These are phyloP conservation scores for Xerocomus amazonicus DNA, from an alignment of 1,284 basidiomycete genomes.

Conservation along the genomic window DNA sequence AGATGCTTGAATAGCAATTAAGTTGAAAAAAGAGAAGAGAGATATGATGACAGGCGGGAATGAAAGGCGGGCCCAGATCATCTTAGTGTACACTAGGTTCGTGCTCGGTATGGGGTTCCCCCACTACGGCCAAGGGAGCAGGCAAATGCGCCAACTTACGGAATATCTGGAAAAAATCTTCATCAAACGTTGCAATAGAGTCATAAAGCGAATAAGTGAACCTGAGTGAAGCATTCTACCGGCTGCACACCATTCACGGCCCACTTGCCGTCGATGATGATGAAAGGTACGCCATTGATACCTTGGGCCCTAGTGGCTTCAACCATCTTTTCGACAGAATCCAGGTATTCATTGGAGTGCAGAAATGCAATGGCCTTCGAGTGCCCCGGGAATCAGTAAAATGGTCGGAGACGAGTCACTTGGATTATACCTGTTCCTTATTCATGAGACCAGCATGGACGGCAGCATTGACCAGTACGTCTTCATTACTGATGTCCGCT, in stretches of 20 bases:
- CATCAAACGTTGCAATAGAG: neutral
- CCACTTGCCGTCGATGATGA: slow-evolving; percentile 76
- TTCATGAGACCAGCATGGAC: slow-evolving; percentile 54
- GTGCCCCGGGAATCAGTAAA: neutral
- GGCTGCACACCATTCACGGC: slow-evolving; percentile 73
- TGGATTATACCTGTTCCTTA: slow-evolving; percentile 48
- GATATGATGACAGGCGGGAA: too few species aligned
- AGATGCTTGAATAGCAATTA: too few species aligned
- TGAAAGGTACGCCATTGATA: slow-evolving; percentile 76
- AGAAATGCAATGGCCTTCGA: slow-evolving; percentile 55
- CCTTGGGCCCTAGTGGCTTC: slow-evolving; percentile 63
- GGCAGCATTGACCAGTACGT: slow-evolving; percentile 60
- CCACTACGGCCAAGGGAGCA: neutral
- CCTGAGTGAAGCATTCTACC: slow-evolving; percentile 65
- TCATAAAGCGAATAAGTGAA: neutral
- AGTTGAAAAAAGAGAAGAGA: too few species aligned
- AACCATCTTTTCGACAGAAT: slow-evolving; percentile 63
- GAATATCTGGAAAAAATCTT: slow-evolving; percentile 19
- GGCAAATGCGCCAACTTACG: slow-evolving; percentile 27
- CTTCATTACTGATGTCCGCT: slow-evolving; percentile 57
- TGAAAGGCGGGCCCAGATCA: too few species aligned
- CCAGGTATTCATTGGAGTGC: slow-evolving; percentile 58
- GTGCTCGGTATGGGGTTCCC: neutral
- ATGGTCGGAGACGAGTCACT: neutral
- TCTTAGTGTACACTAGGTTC: neutral